Percentiles rank a stretch among this genome's conserved stretches.
phyloP scores from a whole-genome alignment of 2,329 filamentous ascomycete species.

The Lachnellula subtilissima region DNA sequence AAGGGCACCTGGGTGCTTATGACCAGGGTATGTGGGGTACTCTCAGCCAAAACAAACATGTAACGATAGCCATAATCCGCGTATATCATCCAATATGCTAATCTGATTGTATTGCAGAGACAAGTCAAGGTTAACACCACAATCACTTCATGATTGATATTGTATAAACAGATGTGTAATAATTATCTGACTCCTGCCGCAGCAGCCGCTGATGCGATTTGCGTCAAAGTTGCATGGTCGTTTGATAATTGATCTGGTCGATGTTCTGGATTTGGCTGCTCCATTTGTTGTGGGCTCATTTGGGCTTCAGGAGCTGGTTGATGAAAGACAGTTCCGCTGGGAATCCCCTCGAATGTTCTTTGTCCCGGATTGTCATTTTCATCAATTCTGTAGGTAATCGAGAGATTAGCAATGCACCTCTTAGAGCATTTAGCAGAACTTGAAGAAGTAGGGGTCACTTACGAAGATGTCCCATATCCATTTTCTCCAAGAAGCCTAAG shows the following conservation, averaged over 20 bases:
- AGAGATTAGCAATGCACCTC: too few relatives aligned
- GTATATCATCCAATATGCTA: too few relatives aligned
- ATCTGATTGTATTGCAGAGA: too few relatives aligned
- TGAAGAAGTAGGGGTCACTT: background rate
- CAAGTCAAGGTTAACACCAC: too few relatives aligned
- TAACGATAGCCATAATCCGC: too few relatives aligned
- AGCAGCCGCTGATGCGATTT: slow-evolving; percentile 7
- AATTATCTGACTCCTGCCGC: slow-evolving; percentile 1
- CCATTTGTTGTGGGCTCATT: background rate
- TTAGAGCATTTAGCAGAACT: too few relatives aligned
- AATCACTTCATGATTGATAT: too few relatives aligned
- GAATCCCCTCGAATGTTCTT: background rate
- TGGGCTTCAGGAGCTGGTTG: background rate
- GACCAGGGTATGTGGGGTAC: too few relatives aligned
- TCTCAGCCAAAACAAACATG: too few relatives aligned
- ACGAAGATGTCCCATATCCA: background rate
- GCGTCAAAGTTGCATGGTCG: slow-evolving; percentile 6
- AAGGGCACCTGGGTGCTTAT: too few relatives aligned
- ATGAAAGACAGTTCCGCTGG: background rate
- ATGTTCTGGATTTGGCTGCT: background rate
- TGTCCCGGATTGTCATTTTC: background rate
- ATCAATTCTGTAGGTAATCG: background rate
- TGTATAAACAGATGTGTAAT: too few relatives aligned
- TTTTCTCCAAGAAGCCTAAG: background rate
- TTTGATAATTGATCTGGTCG: background rate